phyloP scores from a whole-genome alignment of 2,329 filamentous ascomycete genomes.

The Huntiella abstrusa region DNA sequence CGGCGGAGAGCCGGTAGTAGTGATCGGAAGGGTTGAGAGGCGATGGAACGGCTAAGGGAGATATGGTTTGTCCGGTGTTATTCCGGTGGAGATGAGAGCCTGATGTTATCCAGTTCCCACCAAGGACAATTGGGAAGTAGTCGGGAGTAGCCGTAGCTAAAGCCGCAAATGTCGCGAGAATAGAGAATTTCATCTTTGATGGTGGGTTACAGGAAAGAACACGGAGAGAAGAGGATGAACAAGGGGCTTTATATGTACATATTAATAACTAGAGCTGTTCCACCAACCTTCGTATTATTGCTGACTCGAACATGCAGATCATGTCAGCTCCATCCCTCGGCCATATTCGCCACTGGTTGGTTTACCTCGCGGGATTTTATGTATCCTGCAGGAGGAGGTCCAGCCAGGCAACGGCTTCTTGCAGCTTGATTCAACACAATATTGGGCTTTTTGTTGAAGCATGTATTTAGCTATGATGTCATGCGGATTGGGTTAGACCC shows the following conservation, averaged over 20 bases:
- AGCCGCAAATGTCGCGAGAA: conserved; percentile 1
- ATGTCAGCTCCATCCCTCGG: too few relatives aligned
- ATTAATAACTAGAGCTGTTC: too few relatives aligned
- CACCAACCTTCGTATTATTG: too few relatives aligned
- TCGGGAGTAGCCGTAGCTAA: conserved; percentile 3
- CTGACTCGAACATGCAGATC: too few relatives aligned
- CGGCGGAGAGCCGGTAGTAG: conserved; percentile 9
- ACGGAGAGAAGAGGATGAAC: not conserved
- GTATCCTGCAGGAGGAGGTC: too few relatives aligned
- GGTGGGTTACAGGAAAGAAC: not conserved
- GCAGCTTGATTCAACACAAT: too few relatives aligned
- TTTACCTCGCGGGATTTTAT: too few relatives aligned
- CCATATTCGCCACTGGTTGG: too few relatives aligned
- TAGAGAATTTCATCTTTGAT: not conserved
- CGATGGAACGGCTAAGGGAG: conserved; percentile 6
- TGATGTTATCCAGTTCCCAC: conserved; percentile 9
- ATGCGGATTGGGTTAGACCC: too few relatives aligned
- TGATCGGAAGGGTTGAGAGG: conserved; percentile 8
- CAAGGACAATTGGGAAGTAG: conserved; percentile 10
- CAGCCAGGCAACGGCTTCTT: too few relatives aligned
- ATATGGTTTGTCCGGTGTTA: conserved; percentile 5
- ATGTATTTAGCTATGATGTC: too few relatives aligned
- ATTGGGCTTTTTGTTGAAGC: too few relatives aligned
- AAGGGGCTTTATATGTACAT: not conserved
- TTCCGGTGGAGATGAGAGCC: conserved; percentile 8